Percentiles rank a stretch among this genome's conserved stretches.
These are phyloP conservation scores for Gossypium ekmanianum DNA, from an alignment of 345 rosid genomes.

Conservation along the genomic window DNA sequence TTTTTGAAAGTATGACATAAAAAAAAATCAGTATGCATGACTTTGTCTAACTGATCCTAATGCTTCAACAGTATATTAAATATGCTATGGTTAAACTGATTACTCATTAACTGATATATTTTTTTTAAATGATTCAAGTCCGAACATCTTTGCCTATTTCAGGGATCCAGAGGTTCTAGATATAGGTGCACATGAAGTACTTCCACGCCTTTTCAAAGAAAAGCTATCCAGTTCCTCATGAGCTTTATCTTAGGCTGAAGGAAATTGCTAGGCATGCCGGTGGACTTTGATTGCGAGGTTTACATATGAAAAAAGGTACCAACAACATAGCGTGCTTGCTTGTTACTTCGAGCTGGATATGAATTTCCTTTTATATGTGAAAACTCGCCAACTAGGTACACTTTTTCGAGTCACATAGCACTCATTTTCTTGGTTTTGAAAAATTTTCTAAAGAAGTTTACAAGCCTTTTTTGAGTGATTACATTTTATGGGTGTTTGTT, in stretches of 20 bases:
- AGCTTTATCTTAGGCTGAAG: background rate
- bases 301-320: background rate
- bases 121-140: background rate
- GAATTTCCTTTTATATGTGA: conserved; percentile 15
- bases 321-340: background rate
- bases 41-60: background rate
- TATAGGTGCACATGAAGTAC: conserved; percentile 67
- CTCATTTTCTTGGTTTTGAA: conserved; percentile 14
- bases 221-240: conserved; percentile 34
- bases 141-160: conserved; percentile 12
- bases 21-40: background rate
- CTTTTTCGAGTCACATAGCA: conserved; percentile 6
- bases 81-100: background rate
- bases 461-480: conserved; percentile 7
- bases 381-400: conserved; percentile 11
- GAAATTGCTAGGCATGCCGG: conserved; percentile 1
- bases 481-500: conserved; percentile 16
- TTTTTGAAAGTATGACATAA: no score
- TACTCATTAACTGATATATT: background rate
- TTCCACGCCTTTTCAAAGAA: conserved; percentile 82
- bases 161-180: conserved; percentile 88
- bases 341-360: conserved; percentile 10
- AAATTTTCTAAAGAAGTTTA: background rate
- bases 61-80: background rate
- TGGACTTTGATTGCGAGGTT: background rate